These are phyloP conservation scores for Dioszegia aurantiaca DNA, from an alignment of 768 basidiomycete species.

Conservation along the genomic window DNA sequence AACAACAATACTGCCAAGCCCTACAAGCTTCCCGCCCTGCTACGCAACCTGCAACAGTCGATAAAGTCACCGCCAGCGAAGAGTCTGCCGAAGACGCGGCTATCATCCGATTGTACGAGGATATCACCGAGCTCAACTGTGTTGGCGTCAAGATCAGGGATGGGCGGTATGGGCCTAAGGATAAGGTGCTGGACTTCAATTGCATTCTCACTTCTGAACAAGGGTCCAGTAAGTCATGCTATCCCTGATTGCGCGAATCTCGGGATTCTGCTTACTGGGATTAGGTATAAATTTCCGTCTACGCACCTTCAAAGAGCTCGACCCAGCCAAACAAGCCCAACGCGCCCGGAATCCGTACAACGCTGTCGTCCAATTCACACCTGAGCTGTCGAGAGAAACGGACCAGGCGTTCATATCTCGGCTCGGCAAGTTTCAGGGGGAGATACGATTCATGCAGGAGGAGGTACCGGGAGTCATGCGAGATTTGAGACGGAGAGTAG, in stretches of 20 bases:
- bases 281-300: conserved; percentile 48
- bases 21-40: conserved; percentile 24
- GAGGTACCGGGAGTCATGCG: conserved; percentile 36
- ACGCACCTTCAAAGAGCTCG: conserved; percentile 36
- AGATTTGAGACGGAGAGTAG: conserved; percentile 14
- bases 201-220: conserved; percentile 57
- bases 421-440: conserved; percentile 34
- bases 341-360: conserved; percentile 28
- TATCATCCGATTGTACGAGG: conserved; percentile 76
- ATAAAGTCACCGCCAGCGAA: conserved; percentile 19
- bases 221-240: conserved; percentile 2
- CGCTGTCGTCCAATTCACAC: conserved; percentile 37
- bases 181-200: conserved; percentile 63
- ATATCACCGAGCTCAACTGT: conserved; percentile 75
- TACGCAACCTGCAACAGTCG: conserved; percentile 4
- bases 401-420: conserved; percentile 34
- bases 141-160: conserved; percentile 61
- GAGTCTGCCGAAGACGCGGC: conserved; percentile 59
- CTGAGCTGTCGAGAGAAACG: conserved; percentile 42
- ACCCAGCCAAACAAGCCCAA: conserved; percentile 18
- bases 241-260: background rate
- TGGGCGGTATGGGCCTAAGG: conserved; percentile 49
- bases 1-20: conserved; percentile 37
- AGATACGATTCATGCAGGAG: conserved; percentile 36
- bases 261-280: background rate